Base-by-base conservation (phyloP, 176 grass and related monocot species). In the Neostapfia colusana region DNA sequence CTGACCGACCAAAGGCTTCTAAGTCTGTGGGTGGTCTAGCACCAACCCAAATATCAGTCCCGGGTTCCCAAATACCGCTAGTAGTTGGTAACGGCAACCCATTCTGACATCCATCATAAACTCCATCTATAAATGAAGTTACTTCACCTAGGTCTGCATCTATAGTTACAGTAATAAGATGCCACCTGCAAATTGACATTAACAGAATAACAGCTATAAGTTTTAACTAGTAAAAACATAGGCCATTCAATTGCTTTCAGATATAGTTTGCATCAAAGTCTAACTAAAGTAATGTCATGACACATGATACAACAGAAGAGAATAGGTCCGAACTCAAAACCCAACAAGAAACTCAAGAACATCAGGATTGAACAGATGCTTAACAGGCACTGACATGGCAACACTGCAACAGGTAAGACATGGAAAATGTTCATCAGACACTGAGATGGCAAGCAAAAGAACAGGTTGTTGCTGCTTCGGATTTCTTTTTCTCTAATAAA, bases 1-100 rank as follows among this genome's bases (percentile, higher is more conserved):
- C 95, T 66, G 95, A 99, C 73, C 95, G 87, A 75, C 95, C 95
- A 88, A 99, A 99, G 69, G 95, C 95, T 82, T 99, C 95, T 43
- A 99, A 88, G 76, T 99, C 95, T 67, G 81, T 88, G 38, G 95
- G 95, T 85, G 95, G 91, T 51, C 91, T 74, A 65, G 88, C 80
- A 63, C 95, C 95, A 80, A 94, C 83, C 95, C 95, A 99, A 67
- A 99, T 82, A 82, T 92, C 85, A 25, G 95, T 93, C 45, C 91
- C 91, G 25, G 76, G 63, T 84, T 95, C 89, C 89, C 91, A 99
- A 66, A 99, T 90, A 57, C 86, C 82, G 16, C 79, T 82, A 82
- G 49, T 84, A 66, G 66, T 84, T 53, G 84, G 95, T 51, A 99
- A 86, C 4, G 91, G 95, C 63, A 94, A 77, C 4, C 87, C 95